Evolutionary conservation across 2,329 filamentous ascomycete genomes (phyloP), one percentile per base, ranked within the genome.

Genomic region (Orbilia blumenaviensis): DNA sequence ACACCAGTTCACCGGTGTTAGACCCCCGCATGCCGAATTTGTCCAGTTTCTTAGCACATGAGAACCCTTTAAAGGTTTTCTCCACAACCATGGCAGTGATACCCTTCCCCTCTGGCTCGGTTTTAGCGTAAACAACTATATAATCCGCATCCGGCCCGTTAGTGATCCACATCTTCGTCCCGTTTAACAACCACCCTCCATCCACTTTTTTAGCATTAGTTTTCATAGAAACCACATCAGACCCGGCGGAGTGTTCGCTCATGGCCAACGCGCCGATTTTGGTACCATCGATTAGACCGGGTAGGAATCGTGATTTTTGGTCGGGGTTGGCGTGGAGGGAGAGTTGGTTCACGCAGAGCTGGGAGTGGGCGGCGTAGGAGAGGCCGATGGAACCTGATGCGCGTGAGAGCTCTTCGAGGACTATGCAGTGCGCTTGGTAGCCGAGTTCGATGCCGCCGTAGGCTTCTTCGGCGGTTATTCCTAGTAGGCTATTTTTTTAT

Each of bases 91-190:
- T 97, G 6, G 94, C 94, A 0, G 94, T 97, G 82, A 99, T 97
- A 68, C 95, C 95, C 84, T 94, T 96, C 42, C 77, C 89, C 10
- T 90, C 87, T 0, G 94, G 94, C 71, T 90, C 87, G 0, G 94
- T 97, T 86, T 98, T 98, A 64, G 94, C 94, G 83, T 99, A 99
- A n/a, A 99, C 93, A 66, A 99, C 89, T 66, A 98, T 90, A 44
- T 91, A 86, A 83, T 97, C 88, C n/a, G 95, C 95, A 82, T 98
- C 94, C 0, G 94, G 94, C 3, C 94, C 89, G 83, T 99, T 99
- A 77, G 94, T 99, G 82, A 99, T 99, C 94, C 94, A 99, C 94
- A 98, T 97, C 87, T 99, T 97, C 76, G 90, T 92, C 32, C 94
- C 94, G 81, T 94, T 93, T 66, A 99, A 85, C 18, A 94, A 78